phyloP scores from a whole-genome alignment of 2,329 filamentous ascomycete species.

The Huntiella moniliformis region DNA sequence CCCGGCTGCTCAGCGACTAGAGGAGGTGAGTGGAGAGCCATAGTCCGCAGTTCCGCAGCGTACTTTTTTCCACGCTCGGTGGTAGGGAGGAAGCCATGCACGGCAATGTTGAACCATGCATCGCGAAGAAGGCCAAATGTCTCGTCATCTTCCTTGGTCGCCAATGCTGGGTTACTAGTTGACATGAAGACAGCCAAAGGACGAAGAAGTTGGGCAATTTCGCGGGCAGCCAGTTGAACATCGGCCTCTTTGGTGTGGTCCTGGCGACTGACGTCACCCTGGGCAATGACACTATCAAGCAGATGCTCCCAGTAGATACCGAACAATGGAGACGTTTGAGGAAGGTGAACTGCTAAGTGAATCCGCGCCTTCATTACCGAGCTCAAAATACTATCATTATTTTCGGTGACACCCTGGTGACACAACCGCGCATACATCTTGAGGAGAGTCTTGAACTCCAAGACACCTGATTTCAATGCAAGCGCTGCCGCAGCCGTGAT shows the following conservation, averaged over 20 bases:
- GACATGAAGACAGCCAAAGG: slow-evolving; percentile 77
- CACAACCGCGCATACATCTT: slow-evolving; percentile 65
- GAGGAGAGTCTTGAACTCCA: slow-evolving; percentile 71
- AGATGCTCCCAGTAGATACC: slow-evolving; percentile 70
- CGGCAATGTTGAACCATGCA: slow-evolving; percentile 95
- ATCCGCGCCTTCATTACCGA: slow-evolving; percentile 66
- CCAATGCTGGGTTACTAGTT: slow-evolving; percentile 36
- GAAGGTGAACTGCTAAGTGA: slow-evolving; percentile 53
- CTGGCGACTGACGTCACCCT: slow-evolving; percentile 65
- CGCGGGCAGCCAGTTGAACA: slow-evolving; percentile 61
- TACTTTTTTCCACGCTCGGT: slow-evolving; percentile 58
- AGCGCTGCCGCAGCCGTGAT: slow-evolving; percentile 65
- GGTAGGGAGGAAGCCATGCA: slow-evolving; percentile 69
- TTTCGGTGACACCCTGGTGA: slow-evolving; percentile 51
- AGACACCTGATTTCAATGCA: slow-evolving; percentile 55
- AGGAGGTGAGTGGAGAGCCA: slow-evolving; percentile 75
- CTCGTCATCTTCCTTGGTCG: slow-evolving; percentile 37
- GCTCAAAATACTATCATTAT: slow-evolving; percentile 46
- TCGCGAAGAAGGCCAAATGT: slow-evolving; percentile 60
- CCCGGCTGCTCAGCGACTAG: slow-evolving; percentile 75
- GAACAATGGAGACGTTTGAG: slow-evolving; percentile 53
- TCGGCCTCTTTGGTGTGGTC: slow-evolving; percentile 59
- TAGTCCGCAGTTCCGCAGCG: slow-evolving; percentile 55
- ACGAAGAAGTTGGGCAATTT: slow-evolving; percentile 73
- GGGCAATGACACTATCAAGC: slow-evolving; percentile 72